Evolutionary conservation across 192 early-diverging fungal species (phyloP), one percentile per base, ranked within the genome.

Genomic region (Coemansia sp.): DNA sequence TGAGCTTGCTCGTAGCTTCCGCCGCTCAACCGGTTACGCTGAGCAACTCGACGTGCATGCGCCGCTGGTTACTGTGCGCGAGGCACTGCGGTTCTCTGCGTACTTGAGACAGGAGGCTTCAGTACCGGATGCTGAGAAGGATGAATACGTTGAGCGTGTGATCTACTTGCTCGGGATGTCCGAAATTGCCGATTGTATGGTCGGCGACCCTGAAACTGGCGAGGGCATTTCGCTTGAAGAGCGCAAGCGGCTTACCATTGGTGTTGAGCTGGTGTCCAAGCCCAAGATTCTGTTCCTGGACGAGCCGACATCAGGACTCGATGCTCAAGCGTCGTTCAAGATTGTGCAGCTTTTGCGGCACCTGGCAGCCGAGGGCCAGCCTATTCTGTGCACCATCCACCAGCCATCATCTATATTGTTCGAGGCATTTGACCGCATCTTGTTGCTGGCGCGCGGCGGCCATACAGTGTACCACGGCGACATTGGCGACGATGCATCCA

Each of bases 221-320:
- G 66, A 89, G 67, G 93, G 93, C 64, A 92, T 95, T 54, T 90
- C 89, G 27, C 87, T 93, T 5, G 93, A 92, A 58, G 92, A 96
- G 74, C 91, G 91, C 75, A 90, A 93, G 69, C 87, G 93, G 39
- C 82, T 96, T 25, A 91, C 89, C 8, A 92, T 97, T 59, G 94
- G 87, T 49, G 82, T 90, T 41, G 92, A 96, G 72, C 83, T 96
- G 29, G 87, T 94, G 12, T 84, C 91, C 17, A 82, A 89, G 80
- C 88, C 90, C 16, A 86, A 88, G 67, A 71, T 91, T 41, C 84
- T 97, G 31, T 92, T 97, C 82, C 82, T 95, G 61, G 93, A 94
- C 77, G 94, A 91, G 68, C 94, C 94, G 50, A 95, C 92, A 5
- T 92, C 89, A 21, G 94, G 94, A 47, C 80, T 91, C 12, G 89